These are phyloP conservation scores for Parsonsia alboflavescens DNA, from an alignment of 257 asterid genomes.

Conservation along the genomic window DNA sequence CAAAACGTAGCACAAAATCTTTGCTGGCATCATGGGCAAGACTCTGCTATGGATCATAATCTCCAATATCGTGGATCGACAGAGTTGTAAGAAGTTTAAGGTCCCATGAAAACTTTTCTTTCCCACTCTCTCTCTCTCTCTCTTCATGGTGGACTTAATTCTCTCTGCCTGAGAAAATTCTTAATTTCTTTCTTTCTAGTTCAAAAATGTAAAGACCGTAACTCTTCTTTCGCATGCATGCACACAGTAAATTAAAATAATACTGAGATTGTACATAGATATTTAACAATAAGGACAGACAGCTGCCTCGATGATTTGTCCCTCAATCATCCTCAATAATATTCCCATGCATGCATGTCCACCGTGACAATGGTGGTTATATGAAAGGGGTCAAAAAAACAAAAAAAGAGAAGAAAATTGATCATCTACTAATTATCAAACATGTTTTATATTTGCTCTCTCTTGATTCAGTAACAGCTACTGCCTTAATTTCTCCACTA, in stretches of 20 bases:
- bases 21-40: neutral
- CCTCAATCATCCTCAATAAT: neutral
- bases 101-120: neutral
- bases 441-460: too few species aligned
- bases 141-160: neutral
- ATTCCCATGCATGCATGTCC: neutral
- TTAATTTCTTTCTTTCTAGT: neutral
- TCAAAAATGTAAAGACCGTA: too few species aligned
- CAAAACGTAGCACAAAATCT: neutral
- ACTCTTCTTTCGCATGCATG: neutral
- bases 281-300: neutral
- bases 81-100: neutral
- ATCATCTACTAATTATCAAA: too few species aligned
- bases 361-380: conserved; percentile 4
- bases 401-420: too few species aligned
- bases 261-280: neutral
- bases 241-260: neutral
- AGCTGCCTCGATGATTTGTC: neutral
- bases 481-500: too few species aligned
- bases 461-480: too few species aligned
- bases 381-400: too few species aligned
- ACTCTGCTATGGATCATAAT: neutral
- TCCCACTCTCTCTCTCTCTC: neutral
- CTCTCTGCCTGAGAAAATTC: neutral
- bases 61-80: neutral